phyloP scores from a whole-genome alignment of 2,329 filamentous ascomycete genomes.

The Arthrobotrys musiformis region DNA sequence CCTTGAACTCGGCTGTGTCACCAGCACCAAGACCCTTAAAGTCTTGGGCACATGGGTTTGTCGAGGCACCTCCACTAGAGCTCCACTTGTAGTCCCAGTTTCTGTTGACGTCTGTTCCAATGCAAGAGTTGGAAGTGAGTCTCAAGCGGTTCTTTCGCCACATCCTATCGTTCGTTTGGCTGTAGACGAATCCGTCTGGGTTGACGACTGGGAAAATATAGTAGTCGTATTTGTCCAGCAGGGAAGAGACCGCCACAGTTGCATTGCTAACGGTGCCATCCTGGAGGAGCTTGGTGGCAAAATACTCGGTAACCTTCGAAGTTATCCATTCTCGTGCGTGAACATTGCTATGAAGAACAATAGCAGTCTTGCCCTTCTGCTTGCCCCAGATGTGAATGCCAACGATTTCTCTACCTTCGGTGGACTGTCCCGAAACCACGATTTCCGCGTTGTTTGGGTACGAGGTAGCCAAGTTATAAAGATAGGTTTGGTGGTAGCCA shows the following conservation, averaged over 20 bases:
- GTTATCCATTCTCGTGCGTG: slow-evolving; percentile 73
- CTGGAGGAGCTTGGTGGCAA: slow-evolving; percentile 66
- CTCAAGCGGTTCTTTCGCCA: slow-evolving; percentile 72
- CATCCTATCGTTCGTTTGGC: slow-evolving; percentile 69
- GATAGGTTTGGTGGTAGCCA: slow-evolving; percentile 67
- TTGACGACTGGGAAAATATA: slow-evolving; percentile 74
- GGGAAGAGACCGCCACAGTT: slow-evolving; percentile 57
- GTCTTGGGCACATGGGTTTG: slow-evolving; percentile 67
- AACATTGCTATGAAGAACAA: slow-evolving; percentile 70
- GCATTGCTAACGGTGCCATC: slow-evolving; percentile 63
- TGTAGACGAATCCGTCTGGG: slow-evolving; percentile 72
- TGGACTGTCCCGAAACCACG: slow-evolving; percentile 66
- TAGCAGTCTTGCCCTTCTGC: slow-evolving; percentile 62
- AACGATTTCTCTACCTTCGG: slow-evolving; percentile 64
- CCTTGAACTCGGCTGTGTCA: slow-evolving; percentile 68
- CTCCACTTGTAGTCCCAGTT: slow-evolving; percentile 70
- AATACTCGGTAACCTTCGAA: slow-evolving; percentile 68
- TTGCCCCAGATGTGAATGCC: slow-evolving; percentile 69
- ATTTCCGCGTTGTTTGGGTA: slow-evolving; percentile 66
- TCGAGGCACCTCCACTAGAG: slow-evolving; percentile 65
- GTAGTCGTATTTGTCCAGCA: slow-evolving; percentile 73
- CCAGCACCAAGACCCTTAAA: slow-evolving; percentile 65
- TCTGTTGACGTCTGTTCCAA: slow-evolving; percentile 70
- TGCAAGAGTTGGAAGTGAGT: slow-evolving; percentile 63
- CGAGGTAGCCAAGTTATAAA: slow-evolving; percentile 65